A percentile compares a stretch with the other conserved stretches of the same genome.
phyloP scores from a whole-genome alignment of 768 basidiomycete species.

The Pulveroboletus sp. region DNA sequence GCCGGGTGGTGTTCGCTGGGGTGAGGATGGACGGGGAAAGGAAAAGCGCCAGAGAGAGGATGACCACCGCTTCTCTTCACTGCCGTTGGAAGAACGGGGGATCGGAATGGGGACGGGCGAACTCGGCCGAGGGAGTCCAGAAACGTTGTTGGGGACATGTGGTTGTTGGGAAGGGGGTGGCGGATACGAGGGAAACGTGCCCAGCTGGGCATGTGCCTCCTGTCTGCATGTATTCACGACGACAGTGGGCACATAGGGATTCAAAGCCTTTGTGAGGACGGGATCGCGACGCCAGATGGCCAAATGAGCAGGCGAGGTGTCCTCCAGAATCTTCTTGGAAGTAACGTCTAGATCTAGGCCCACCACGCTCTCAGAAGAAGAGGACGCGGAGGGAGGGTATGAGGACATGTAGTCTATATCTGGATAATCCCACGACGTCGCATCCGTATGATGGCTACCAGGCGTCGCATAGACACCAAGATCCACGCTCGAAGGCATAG shows the following conservation, averaged over 20 bases:
- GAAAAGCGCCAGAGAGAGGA: constrained; percentile 35
- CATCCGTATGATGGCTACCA: constrained; percentile 51
- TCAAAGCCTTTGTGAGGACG: constrained; percentile 23
- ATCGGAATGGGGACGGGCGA: constrained; percentile 30
- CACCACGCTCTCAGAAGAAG: constrained; percentile 34
- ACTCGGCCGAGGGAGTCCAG: constrained; percentile 21
- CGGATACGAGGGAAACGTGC: constrained; percentile 8
- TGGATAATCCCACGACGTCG: constrained; percentile 44
- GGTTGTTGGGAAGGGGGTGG: constrained; percentile 13
- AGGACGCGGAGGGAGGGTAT: constrained; percentile 44
- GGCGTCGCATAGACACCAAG: constrained; percentile 39
- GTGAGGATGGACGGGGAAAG: constrained; percentile 30
- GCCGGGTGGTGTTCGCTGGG: constrained; percentile 24
- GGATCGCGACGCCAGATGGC: constrained; percentile 33
- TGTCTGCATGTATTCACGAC: constrained; percentile 28
- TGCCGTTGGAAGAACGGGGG: constrained; percentile 28
- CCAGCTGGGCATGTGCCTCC: constrained; percentile 14
- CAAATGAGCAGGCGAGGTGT: constrained; percentile 29
- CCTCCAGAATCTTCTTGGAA: constrained; percentile 31
- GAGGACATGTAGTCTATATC: constrained; percentile 47
- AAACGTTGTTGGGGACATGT: constrained; percentile 8
- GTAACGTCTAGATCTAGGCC: constrained; percentile 31
- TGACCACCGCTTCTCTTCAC: constrained; percentile 34
- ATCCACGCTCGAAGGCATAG: constrained; percentile 39
- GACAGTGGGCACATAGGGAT: constrained; percentile 22